Evolutionary conservation across 768 basidiomycete genomes (phyloP), one percentile per base, ranked within the genome.

Genomic region (Guyanaporus albipodus): DNA sequence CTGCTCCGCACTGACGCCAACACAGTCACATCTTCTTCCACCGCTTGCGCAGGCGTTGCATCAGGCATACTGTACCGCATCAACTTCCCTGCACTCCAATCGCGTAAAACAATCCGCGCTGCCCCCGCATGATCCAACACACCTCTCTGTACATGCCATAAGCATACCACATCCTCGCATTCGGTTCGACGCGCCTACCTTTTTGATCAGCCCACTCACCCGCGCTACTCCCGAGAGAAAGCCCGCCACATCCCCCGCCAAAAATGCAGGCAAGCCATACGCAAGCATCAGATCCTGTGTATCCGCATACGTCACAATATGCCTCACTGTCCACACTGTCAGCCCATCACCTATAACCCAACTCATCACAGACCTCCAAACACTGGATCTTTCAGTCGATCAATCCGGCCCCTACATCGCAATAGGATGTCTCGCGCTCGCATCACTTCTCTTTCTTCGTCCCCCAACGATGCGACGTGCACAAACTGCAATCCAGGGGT

Each of bases 231-330:
- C 81, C 21, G 82, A 73, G 29, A 96, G 73, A 75, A 95, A 93
- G 0, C 84, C 82, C 19, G 73, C 72, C 6, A 76, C 61, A 56
- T 93, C 82, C 3, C 85, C 83, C 36, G 72, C 72, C 8, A 76
- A 54, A 63, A 94, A 93, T 8, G 85, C 88, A 4, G 93, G 88
- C 12, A 92, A 72, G 54, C 77, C 82, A 70, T 94, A 95, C 39
- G 83, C 70, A n/a, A 95, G 67, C 87, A 94, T 93, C 33, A 96
- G 73, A 63, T 95, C 93, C 60, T 93, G 85, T 26, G 76, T 67
- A 55, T 78, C 79, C 3, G 87, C 80, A 22, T 80, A 78, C 29
- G 77, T 64, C 19, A 93, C 73, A 49, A 96, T 78, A 52, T 85
- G 75, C 15, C 75, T 66, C 45, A 87, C 90, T 88, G 52, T 18